These are phyloP conservation scores for Ramaria sp. DNA, from an alignment of 768 basidiomycete species.

Conservation along the genomic window DNA sequence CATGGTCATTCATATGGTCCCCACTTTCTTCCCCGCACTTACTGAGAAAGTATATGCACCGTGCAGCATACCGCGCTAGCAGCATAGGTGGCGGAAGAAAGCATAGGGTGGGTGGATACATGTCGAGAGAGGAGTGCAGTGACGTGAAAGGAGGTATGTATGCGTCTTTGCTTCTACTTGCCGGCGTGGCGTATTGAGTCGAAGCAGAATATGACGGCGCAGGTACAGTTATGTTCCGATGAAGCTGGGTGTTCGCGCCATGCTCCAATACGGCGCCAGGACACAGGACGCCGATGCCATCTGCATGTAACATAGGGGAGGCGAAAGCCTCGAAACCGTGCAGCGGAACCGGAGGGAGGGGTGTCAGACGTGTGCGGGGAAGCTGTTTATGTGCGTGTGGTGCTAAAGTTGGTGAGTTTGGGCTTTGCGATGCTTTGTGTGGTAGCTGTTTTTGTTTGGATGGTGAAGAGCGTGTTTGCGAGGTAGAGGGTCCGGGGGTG, in stretches of 20 bases:
- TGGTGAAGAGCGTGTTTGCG: too few relatives aligned
- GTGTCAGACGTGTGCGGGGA: background rate
- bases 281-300: background rate
- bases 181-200: too few relatives aligned
- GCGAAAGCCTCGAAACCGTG: background rate
- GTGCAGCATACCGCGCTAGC: background rate
- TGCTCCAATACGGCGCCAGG: background rate
- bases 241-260: background rate
- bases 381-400: background rate
- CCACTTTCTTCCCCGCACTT: too few relatives aligned
- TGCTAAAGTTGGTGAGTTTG: background rate
- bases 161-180: too few relatives aligned
- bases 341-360: background rate
- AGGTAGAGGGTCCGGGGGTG: too few relatives aligned
- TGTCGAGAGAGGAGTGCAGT: background rate
- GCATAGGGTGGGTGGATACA: background rate
- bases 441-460: too few relatives aligned
- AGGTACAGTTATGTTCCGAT: too few relatives aligned
- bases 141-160: background rate
- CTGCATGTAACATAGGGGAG: background rate
- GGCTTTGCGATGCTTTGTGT: too few relatives aligned
- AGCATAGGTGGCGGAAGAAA: background rate
- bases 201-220: too few relatives aligned
- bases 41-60: background rate
- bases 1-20: too few relatives aligned